These are phyloP conservation scores for Hyaloperonospora arabidopsidis DNA, from an alignment of 352 stramenopile species.

Conservation along the genomic window DNA sequence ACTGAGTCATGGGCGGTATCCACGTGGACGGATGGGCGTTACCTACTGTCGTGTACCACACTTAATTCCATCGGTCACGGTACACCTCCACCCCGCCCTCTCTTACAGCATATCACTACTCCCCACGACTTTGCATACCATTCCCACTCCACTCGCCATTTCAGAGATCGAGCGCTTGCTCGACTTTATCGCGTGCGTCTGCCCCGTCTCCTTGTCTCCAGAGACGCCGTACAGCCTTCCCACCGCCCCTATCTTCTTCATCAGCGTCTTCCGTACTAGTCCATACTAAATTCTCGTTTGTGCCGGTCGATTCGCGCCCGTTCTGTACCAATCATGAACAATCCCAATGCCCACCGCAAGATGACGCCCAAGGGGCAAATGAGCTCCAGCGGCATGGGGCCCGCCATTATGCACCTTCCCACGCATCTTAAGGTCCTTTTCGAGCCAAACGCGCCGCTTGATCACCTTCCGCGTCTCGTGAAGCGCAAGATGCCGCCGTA, in stretches of 20 bases:
- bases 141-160: constrained; percentile 14
- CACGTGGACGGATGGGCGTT: constrained; percentile 17
- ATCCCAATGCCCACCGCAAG: constrained; percentile 74
- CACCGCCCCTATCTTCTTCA: background rate
- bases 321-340: constrained; percentile 28
- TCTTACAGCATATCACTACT: constrained; percentile 6
- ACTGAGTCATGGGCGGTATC: constrained; percentile 8
- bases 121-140: constrained; percentile 5
- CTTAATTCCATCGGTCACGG: background rate
- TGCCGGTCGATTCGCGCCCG: background rate
- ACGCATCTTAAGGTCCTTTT: constrained; percentile 76
- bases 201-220: constrained; percentile 3
- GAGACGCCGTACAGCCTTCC: background rate
- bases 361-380: constrained; percentile 86
- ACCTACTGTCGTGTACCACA: background rate
- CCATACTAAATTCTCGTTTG: background rate
- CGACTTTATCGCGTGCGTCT: background rate
- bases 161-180: constrained; percentile 7
- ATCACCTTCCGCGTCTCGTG: constrained; percentile 58
- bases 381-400: constrained; percentile 81
- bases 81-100: background rate
- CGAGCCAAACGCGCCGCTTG: constrained; percentile 67
- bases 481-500: constrained; percentile 87
- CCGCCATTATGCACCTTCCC: constrained; percentile 72
- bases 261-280: constrained; percentile 5